phyloP scores from a whole-genome alignment of 2,329 filamentous ascomycete species.

The Fusarium coffeatum region DNA sequence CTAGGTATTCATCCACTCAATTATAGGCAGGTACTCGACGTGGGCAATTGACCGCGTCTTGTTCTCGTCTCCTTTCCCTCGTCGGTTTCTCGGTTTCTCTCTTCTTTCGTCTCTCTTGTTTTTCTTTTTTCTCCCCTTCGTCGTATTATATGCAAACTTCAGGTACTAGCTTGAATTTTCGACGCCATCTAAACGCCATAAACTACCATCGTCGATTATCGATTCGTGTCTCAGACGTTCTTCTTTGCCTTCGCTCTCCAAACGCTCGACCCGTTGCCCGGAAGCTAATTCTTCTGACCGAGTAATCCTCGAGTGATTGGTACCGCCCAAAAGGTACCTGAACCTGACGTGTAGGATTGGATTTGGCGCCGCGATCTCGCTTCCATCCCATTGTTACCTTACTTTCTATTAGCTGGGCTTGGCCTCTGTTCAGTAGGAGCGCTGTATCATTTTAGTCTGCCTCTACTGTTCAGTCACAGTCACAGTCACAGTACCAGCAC shows the following conservation, averaged over 20 bases:
- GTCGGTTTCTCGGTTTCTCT: background rate
- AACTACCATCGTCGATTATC: constrained; percentile 12
- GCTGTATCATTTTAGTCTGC: background rate
- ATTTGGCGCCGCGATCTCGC: background rate
- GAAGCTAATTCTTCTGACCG: constrained; percentile 15
- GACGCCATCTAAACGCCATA: constrained; percentile 21
- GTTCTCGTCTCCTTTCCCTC: constrained; percentile 9
- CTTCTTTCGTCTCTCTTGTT: background rate
- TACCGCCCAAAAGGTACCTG: background rate
- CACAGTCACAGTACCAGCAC: background rate
- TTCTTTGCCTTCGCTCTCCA: background rate
- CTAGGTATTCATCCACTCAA: constrained; percentile 2
- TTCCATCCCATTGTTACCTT: constrained; percentile 9
- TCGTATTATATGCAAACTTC: constrained; percentile 10
- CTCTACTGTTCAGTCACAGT: background rate
- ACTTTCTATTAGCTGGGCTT: constrained; percentile 19
- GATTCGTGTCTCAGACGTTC: background rate
- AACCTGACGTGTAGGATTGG: background rate
- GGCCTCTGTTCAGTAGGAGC: constrained; percentile 6
- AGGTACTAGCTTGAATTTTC: constrained; percentile 13
- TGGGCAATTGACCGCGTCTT: background rate
- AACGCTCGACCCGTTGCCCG: constrained; percentile 8
- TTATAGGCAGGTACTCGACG: background rate
- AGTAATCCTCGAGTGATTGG: constrained; percentile 1
- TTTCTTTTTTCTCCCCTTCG: constrained; percentile 3